These are phyloP conservation scores for Talaromyces adpressus DNA, from an alignment of 495 filamentous ascomycete species.

Conservation along the genomic window DNA sequence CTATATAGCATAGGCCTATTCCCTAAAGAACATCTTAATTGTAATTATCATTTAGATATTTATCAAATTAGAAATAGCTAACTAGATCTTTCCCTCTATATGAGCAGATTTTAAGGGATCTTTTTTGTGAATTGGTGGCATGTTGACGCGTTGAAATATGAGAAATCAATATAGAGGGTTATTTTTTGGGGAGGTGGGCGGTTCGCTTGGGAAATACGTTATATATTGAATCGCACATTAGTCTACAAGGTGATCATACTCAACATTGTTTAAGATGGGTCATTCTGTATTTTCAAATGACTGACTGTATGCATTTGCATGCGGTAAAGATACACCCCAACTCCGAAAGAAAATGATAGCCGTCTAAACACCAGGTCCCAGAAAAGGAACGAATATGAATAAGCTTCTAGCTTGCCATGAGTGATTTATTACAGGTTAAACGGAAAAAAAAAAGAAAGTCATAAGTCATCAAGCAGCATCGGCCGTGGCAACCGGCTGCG, in stretches of 20 bases:
- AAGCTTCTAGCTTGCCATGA: neutral
- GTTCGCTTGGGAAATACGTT: too few species aligned
- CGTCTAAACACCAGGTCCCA: neutral
- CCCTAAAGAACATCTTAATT: too few species aligned
- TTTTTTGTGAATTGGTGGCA: too few species aligned
- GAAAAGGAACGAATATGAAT: neutral
- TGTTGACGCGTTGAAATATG: too few species aligned
- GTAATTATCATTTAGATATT: too few species aligned
- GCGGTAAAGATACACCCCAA: neutral
- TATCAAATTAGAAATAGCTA: too few species aligned
- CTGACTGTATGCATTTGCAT: neutral
- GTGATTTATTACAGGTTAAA: neutral
- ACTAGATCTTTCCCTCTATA: too few species aligned
- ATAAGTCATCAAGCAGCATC: conserved; percentile 31
- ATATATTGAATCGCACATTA: too few species aligned
- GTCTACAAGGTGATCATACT: neutral
- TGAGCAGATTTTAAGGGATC: too few species aligned
- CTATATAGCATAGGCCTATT: too few species aligned
- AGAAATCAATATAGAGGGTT: too few species aligned
- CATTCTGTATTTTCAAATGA: neutral
- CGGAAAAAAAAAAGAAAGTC: conserved; percentile 9
- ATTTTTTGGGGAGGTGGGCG: too few species aligned
- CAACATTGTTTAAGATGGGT: neutral
- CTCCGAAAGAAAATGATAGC: neutral
- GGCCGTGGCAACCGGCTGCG: conserved; percentile 38